Base-by-base conservation (phyloP, 139 green algal species). In the Micractinium sp. region DNA sequence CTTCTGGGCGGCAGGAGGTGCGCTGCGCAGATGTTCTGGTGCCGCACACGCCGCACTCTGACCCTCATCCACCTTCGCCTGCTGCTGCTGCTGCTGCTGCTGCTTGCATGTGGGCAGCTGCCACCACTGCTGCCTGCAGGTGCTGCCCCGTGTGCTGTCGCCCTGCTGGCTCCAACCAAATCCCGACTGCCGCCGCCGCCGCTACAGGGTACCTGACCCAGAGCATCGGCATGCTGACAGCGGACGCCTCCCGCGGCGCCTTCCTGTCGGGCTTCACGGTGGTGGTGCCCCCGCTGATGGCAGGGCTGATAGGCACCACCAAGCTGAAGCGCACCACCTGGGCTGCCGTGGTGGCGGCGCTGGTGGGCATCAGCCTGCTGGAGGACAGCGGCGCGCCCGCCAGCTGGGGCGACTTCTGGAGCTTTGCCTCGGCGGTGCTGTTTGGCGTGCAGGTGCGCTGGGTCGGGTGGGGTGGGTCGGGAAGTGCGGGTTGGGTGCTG, bases 251-350 rank as follows among this genome's bases (percentile, higher is more conserved):
- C 0, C 85, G 95, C 7, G 95, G 92, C 23, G 93, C 90, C 71
- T 96, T 98, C 71, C 92, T 98, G 16, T 94, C 86, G 41, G 94
- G 95, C 19, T 95, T 98, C 89, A 98, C 96, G 20, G 86, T 98
- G 4, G 92, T 98, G 71, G 90, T 94, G 38, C 94, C 97, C 33
- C 96, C 96, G 9, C 75, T 97, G 16, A 80, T 98, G 56, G 94
- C 93, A 5, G 96, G 93, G 35, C 80, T 96, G 20, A 89, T 87
- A 27, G 95, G 96, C 14, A 88, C 88, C 38, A 56, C 91, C 9
- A 92, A 96, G 56, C 91, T 94, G 23, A 93, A 92, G 38, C 60
- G 82, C 53, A 89, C 92, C 47, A 96, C 93, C 7, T 97, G 94
- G 94, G 86, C 78, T 3, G 93, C 92, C 14, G 95, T 92, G n/a